phyloP scores from a whole-genome alignment of 305 asterid genomes.

The Euphrasia arctica region DNA sequence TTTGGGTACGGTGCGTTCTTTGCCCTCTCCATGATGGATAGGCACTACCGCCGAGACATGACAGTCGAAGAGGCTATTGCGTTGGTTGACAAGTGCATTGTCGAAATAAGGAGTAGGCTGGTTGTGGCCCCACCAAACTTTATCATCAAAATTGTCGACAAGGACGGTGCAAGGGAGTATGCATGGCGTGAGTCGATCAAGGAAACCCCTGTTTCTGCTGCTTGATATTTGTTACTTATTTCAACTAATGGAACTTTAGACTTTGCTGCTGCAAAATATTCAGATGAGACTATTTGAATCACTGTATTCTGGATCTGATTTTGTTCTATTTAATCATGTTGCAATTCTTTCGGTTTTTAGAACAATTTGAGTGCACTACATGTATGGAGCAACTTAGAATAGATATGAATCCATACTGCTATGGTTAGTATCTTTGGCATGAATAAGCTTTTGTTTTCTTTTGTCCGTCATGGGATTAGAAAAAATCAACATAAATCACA shows the following conservation, averaged over 20 bases:
- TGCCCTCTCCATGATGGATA: constrained; percentile 89
- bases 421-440: too few relatives aligned
- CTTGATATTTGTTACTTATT: constrained; percentile 7
- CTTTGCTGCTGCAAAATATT: constrained; percentile 8
- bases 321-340: constrained; percentile 27
- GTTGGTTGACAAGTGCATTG: constrained; percentile 70
- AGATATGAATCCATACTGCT: too few relatives aligned
- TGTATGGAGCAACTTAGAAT: too few relatives aligned
- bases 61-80: constrained; percentile 77
- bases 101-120: constrained; percentile 81
- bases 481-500: too few relatives aligned
- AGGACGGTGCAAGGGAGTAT: constrained; percentile 74
- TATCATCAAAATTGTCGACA: constrained; percentile 82
- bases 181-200: constrained; percentile 74
- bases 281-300: constrained; percentile 7
- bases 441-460: too few relatives aligned
- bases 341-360: constrained; percentile 8
- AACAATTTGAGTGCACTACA: too few relatives aligned
- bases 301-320: constrained; percentile 17
- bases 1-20: constrained; percentile 94
- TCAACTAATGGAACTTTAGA: neutral
- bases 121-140: constrained; percentile 94
- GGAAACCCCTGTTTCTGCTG: constrained; percentile 45
- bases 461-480: too few relatives aligned
- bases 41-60: constrained; percentile 87